These are phyloP conservation scores for Clavulina sp. DNA, from an alignment of 768 basidiomycete species.

Conservation along the genomic window DNA sequence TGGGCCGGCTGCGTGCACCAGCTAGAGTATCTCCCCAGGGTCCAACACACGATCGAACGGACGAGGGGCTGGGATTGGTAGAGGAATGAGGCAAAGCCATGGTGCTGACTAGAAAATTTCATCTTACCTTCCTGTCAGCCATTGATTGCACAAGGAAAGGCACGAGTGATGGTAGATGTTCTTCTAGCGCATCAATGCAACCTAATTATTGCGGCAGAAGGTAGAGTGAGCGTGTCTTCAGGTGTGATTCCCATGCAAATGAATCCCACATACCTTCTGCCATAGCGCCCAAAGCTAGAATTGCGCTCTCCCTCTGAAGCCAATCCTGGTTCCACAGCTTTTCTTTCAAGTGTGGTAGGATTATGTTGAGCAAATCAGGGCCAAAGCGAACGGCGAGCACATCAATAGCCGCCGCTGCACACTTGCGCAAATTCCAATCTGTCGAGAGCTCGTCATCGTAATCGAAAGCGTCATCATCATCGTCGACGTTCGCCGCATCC, in stretches of 20 bases:
- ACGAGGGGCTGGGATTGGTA: slow-evolving; percentile 48
- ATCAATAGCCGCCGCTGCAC: slow-evolving; percentile 92
- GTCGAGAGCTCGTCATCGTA: slow-evolving; percentile 95
- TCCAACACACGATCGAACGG: slow-evolving; percentile 98
- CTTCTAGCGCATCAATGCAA: slow-evolving; percentile 89
- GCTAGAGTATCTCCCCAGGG: slow-evolving; percentile 92
- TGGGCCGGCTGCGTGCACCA: slow-evolving; percentile 83
- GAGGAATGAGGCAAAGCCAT: background rate
- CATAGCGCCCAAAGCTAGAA: slow-evolving; percentile 92
- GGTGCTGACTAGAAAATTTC: background rate
- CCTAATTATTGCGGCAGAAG: slow-evolving; percentile 31
- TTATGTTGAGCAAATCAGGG: slow-evolving; percentile 71
- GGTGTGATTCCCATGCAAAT: background rate
- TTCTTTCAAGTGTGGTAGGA: slow-evolving; percentile 78
- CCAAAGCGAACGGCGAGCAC: slow-evolving; percentile 90
- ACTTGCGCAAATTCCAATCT: slow-evolving; percentile 98
- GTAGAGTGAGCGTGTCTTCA: background rate
- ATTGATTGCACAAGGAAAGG: slow-evolving; percentile 85
- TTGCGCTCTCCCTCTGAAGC: slow-evolving; percentile 88
- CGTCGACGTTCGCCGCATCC: slow-evolving; percentile 76
- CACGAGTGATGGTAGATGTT: slow-evolving; percentile 82
- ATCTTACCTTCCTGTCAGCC: slow-evolving; percentile 71
- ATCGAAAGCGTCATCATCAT: slow-evolving; percentile 74
- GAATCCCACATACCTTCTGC: slow-evolving; percentile 60
- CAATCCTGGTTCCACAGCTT: slow-evolving; percentile 88